Evolutionary conservation across 2,329 filamentous ascomycete species (phyloP).

Genomic region (Meredithiella fracta): DNA sequence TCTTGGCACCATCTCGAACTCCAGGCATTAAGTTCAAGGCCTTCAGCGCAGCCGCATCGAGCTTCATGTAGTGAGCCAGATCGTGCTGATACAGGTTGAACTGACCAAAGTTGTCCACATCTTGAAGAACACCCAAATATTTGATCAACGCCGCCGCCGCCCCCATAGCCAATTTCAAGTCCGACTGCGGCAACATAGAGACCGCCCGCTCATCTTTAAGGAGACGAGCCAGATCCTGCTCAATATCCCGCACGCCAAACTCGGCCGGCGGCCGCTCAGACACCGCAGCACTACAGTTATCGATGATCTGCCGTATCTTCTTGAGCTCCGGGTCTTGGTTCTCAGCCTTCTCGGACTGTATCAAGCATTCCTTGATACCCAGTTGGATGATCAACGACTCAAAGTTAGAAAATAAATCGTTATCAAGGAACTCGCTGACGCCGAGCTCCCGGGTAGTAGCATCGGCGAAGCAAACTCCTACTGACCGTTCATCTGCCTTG

Average conservation of each 20-base stretch:
- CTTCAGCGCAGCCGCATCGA: slow-evolving; percentile 85
- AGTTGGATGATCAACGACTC: slow-evolving; percentile 92
- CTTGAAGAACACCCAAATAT: slow-evolving; percentile 79
- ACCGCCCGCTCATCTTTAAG: slow-evolving; percentile 72
- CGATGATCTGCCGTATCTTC: slow-evolving; percentile 77
- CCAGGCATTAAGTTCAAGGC: slow-evolving; percentile 96
- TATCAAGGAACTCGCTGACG: slow-evolving; percentile 97
- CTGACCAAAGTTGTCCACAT: slow-evolving; percentile 88
- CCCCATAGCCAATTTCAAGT: slow-evolving; percentile 90
- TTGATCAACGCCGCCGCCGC: slow-evolving; percentile 87
- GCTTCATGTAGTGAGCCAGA: slow-evolving; percentile 91
- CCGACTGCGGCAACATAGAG: slow-evolving; percentile 68
- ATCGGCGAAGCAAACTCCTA: slow-evolving; percentile 95
- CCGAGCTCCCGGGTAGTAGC: slow-evolving; percentile 89
- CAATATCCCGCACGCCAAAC: slow-evolving; percentile 81
- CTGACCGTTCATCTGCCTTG: slow-evolving; percentile 69
- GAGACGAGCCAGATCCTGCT: slow-evolving; percentile 78
- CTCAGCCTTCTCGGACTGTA: slow-evolving; percentile 74
- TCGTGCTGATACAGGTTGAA: slow-evolving; percentile 97
- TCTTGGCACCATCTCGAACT: slow-evolving; percentile 85
- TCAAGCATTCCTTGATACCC: slow-evolving; percentile 80
- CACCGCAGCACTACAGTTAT: slow-evolving; percentile 80
- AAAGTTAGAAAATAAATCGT: slow-evolving; percentile 95
- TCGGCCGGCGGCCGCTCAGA: slow-evolving; percentile 62
- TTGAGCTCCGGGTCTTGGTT: slow-evolving; percentile 67